These are phyloP conservation scores for Phlegmacium glaucopus DNA, from an alignment of 768 basidiomycete species.

Conservation along the genomic window DNA sequence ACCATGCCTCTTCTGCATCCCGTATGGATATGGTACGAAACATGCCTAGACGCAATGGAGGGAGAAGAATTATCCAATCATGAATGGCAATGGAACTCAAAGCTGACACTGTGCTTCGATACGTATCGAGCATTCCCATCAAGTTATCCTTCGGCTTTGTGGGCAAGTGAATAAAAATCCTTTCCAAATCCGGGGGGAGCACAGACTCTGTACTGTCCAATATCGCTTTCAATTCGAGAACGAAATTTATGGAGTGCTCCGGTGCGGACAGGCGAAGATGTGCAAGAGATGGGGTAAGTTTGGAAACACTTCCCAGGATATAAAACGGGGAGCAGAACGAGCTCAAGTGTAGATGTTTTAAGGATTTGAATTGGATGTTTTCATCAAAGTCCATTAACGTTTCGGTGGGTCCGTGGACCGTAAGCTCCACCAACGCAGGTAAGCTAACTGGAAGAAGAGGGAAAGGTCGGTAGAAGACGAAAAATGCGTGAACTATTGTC, in stretches of 20 bases:
- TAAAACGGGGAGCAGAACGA: constrained; percentile 14
- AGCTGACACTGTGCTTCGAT: constrained; percentile 13
- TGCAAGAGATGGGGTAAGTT: constrained; percentile 12
- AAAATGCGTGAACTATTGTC: constrained; percentile 16
- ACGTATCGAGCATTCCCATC: constrained; percentile 5
- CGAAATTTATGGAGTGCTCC: constrained; percentile 14
- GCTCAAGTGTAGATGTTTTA: constrained; percentile 15
- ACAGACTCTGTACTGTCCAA: neutral
- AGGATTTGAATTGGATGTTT: constrained; percentile 8
- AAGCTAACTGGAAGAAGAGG: constrained; percentile 18
- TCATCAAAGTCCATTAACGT: constrained; percentile 5
- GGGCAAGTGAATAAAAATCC: constrained; percentile 16
- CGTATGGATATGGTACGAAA: constrained; percentile 19
- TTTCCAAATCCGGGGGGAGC: constrained; percentile 7
- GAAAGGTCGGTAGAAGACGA: constrained; percentile 20
- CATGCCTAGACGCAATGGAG: constrained; percentile 14
- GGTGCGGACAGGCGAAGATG: constrained; percentile 18
- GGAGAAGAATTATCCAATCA: constrained; percentile 7
- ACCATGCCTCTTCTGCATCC: constrained; percentile 14
- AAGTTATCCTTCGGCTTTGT: constrained; percentile 12
- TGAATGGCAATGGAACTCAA: constrained; percentile 9
- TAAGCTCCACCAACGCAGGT: constrained; percentile 15
- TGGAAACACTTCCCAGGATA: constrained; percentile 11
- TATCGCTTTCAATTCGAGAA: constrained; percentile 9
- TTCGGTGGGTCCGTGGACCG: constrained; percentile 17